Base-by-base conservation (phyloP, 2,329 filamentous ascomycete genomes). In the Aspergillus terreus region DNA sequence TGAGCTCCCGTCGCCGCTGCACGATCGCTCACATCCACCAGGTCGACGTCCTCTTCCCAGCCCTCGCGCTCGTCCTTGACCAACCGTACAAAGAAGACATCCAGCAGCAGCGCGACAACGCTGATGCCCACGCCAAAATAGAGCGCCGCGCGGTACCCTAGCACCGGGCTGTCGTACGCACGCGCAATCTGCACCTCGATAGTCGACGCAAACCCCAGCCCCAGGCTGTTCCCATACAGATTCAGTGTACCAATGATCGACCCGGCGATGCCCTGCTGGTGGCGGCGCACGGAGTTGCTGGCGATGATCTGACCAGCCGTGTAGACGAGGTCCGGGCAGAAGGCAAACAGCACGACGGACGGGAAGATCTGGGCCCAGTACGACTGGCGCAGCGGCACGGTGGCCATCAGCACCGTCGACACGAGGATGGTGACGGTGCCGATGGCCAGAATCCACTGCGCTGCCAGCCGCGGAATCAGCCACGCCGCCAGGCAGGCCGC, bases 241-340 rank as follows among this genome's bases (percentile, higher is more conserved):
- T 73, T 65, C 11, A 78, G 53, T 0, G 72, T 74, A 1, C 78
- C 77, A 6, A 82, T 72, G 2, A 82, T 62, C 12, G 72, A 76
- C 0, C 72, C 76, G 0, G 78, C 79, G 2, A 81, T 68, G 0
- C 80, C 79, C 46, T 82, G 78, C 19, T 82, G 70, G 4, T 71
- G 68, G 2, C 71, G 67, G 2, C 60, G 67, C 27, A 82, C 78
- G 1, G 71, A 73, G 50, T 81, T 80, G 49, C 78, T 81, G 0
- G 78, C 76, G 49, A 82, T 79, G 4, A 82, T 77, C 52, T 81
- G 77, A 0, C 77, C 77, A 0, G 76, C 76, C 0, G 77, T 75
- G 48, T 75, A 80, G 4, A 79, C 70, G 2, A 81, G 72, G 52
- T 82, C 79, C 0, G 77, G 76, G 27, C 74, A 77, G 57, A 71